Evolutionary conservation across 2,329 filamentous ascomycete species (phyloP).

Genomic region (Paraphaeosphaeria minitans): DNA sequence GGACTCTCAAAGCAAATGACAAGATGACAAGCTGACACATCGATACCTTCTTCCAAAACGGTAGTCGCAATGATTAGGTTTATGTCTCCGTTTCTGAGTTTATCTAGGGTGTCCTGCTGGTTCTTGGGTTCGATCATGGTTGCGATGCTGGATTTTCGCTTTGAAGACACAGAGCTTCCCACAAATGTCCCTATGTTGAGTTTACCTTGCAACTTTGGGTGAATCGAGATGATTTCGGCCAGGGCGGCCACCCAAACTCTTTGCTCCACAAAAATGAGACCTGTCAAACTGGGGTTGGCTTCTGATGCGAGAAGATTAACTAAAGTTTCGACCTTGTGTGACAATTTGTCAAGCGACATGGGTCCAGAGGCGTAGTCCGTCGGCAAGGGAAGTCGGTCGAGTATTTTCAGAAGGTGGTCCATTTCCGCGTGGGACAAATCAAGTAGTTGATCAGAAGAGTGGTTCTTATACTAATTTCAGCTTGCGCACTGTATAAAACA

Average conservation of each 20-base stretch:
- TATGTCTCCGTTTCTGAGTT: constrained; percentile 58
- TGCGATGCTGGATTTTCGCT: constrained; percentile 54
- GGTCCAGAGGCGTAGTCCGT: not conserved
- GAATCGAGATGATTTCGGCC: constrained; percentile 42
- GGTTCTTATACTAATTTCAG: not conserved
- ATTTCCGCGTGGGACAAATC: constrained; percentile 44
- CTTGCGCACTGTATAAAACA: not conserved
- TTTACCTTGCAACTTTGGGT: constrained; percentile 36
- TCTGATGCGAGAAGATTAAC: constrained; percentile 46
- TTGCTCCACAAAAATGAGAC: constrained; percentile 55
- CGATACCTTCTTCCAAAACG: constrained; percentile 66
- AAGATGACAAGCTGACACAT: constrained; percentile 66
- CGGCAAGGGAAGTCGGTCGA: constrained; percentile 22
- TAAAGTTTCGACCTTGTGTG: constrained; percentile 44
- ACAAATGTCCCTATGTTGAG: constrained; percentile 58
- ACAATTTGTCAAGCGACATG: constrained; percentile 30
- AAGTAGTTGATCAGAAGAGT: constrained; percentile 25
- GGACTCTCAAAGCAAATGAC: constrained; percentile 69
- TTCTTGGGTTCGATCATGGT: constrained; percentile 55
- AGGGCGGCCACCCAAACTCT: constrained; percentile 51
- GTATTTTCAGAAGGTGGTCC: constrained; percentile 36
- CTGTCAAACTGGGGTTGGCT: constrained; percentile 41
- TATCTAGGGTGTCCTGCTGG: constrained; percentile 58
- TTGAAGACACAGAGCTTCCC: constrained; percentile 53
- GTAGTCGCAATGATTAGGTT: constrained; percentile 65